These are phyloP conservation scores for Pelargonium citronellum DNA, from an alignment of 441 rosid species.

Conservation along the genomic window DNA sequence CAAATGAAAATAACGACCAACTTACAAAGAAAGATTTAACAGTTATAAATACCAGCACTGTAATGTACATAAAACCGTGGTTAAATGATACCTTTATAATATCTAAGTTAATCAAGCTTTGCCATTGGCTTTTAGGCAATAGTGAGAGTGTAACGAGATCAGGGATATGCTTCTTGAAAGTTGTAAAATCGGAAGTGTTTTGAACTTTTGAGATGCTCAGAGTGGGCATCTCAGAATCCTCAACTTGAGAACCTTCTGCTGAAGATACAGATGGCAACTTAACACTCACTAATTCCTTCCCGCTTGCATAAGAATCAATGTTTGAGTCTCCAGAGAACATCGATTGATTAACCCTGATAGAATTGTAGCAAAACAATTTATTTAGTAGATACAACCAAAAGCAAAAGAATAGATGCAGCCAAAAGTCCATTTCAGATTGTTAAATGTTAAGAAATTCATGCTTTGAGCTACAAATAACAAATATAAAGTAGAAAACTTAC, in stretches of 20 bases:
- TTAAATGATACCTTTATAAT: constrained; percentile 62
- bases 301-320: constrained; percentile 69
- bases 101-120: constrained; percentile 88
- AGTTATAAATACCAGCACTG: not conserved
- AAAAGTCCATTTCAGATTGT: not conserved
- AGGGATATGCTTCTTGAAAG: constrained; percentile 57
- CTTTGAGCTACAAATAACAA: constrained; percentile 4
- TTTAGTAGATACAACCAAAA: constrained; percentile 9
- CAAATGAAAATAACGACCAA: not conserved
- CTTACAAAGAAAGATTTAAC: not conserved
- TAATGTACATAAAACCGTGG: not conserved
- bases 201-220: constrained; percentile 26
- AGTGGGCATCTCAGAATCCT: constrained; percentile 39
- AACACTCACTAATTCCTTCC: constrained; percentile 63
- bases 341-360: constrained; percentile 73
- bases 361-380: constrained; percentile 9
- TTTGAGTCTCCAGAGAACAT: constrained; percentile 70
- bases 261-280: constrained; percentile 78
- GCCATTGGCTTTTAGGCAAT: constrained; percentile 97
- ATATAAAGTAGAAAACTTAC: constrained; percentile 34
- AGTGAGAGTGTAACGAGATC: constrained; percentile 87
- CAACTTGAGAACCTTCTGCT: constrained; percentile 42
- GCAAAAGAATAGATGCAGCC: not conserved
- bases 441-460: not conserved
- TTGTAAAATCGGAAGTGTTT: constrained; percentile 30